Evolutionary conservation across 2,329 filamentous ascomycete genomes (phyloP), one percentile per base, ranked within the genome.

Genomic region (Talaromyces pinophilus): DNA sequence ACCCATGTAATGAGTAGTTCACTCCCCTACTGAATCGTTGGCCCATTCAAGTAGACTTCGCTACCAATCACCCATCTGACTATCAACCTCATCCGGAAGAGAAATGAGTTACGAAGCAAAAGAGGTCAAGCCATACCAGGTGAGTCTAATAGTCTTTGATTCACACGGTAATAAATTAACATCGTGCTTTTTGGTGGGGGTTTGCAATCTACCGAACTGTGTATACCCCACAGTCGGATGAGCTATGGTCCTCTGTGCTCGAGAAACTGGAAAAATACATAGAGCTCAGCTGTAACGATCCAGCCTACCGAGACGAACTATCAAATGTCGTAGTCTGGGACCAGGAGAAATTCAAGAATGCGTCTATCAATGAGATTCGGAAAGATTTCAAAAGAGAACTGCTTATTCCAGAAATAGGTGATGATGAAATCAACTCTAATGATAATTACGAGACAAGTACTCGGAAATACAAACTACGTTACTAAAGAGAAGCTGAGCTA

Each of bases 131-230:
- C 33, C 33, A 33, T 33, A 33, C 33, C 33, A 33, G 33, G 33
- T 33, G 33, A 33, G 33, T 33, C 33, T 11, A 3, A 33, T 33
- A 33, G 7, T 33, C 33, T 33, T 33, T 33, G 1, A 33, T 33
- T 33, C 33, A 33, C 3, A 33, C 3, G 33, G 33, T 10, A 19
- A 33, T 33, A 33, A 33, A 33, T 11, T 33, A 33, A 44, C 17
- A n/a, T 8, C 1, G 40, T 19, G 40, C 17, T 4, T 28, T 59
- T 15, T 17, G n/a, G 35, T 59, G 57, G 57, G 57, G 57, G 3
- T 59, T 42, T 10, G 57, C 57, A 38, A 59, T 59, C 40, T 60
- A 60, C 57, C 57, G 57, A 28, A 60, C 40, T 30, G 40, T 60
- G 25, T 60, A 60, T 19, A 60, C 57, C 40, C 38, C 57, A 4